A percentile compares a stretch with the other conserved stretches of the same genome.
phyloP scores from a whole-genome alignment of 1,284 basidiomycete genomes.

The Trametes hirsuta region DNA sequence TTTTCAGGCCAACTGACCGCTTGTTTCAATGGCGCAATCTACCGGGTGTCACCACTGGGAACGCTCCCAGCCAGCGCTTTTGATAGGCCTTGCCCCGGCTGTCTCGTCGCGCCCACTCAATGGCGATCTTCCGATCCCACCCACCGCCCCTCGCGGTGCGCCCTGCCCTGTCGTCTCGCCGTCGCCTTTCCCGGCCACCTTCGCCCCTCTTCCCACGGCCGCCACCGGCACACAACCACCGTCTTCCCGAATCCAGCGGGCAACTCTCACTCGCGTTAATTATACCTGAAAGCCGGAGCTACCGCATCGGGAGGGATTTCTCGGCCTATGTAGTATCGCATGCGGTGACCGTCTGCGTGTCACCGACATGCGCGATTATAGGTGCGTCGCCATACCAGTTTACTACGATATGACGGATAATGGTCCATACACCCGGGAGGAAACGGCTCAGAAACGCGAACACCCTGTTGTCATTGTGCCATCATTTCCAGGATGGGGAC shows the following conservation, averaged over 20 bases:
- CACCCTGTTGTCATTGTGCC: too few species aligned
- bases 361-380: too few species aligned
- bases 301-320: too few species aligned
- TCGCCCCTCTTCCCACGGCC: slow-evolving; percentile 9
- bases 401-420: too few species aligned
- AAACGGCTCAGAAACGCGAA: too few species aligned
- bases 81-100: slow-evolving; percentile 22
- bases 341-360: too few species aligned
- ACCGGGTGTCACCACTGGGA: slow-evolving; percentile 24
- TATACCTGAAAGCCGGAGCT: slow-evolving; percentile 13
- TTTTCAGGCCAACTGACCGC: slow-evolving; percentile 12
- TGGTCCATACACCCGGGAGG: too few species aligned
- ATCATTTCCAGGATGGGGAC: too few species aligned
- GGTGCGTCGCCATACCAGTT: too few species aligned
- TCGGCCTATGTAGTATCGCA: too few species aligned
- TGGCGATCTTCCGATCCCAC: slow-evolving; percentile 19
- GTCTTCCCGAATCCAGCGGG: slow-evolving; percentile 4
- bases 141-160: slow-evolving; percentile 3
- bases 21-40: slow-evolving; percentile 12
- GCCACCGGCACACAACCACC: slow-evolving; percentile 7
- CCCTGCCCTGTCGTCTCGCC: slow-evolving; percentile 12
- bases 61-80: slow-evolving; percentile 16
- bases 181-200: slow-evolving; percentile 17
- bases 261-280: slow-evolving; percentile 14
- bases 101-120: slow-evolving; percentile 16